Conservation (phyloP, 1,284 basidiomycete genomes). For the Marasmius oreades region DNA sequence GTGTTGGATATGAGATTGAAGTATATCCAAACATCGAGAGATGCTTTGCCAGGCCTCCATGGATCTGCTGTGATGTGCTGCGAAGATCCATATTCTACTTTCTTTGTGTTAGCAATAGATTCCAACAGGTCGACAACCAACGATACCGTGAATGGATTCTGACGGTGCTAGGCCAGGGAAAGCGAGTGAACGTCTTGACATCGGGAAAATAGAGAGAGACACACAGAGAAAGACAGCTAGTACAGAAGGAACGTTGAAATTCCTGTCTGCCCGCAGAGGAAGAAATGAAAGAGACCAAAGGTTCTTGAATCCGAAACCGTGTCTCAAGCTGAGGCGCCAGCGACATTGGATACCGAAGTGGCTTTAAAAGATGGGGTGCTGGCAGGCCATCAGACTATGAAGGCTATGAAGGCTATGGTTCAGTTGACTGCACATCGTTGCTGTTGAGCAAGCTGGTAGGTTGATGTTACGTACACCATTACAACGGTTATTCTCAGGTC, state of each 20-base stretch:
- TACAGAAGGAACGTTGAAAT: background rate
- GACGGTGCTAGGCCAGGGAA: background rate
- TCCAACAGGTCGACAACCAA: no score
- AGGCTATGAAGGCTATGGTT: background rate
- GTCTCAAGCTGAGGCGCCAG: background rate
- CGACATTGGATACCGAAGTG: background rate
- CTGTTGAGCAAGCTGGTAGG: no score
- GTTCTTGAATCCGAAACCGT: background rate
- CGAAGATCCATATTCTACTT: no score
- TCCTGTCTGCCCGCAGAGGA: background rate
- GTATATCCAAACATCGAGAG: slow-evolving; percentile 29
- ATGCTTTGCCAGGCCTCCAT: background rate
- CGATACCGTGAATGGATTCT: no score
- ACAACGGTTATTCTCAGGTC: no score
- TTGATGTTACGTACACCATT: no score
- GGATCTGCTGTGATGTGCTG: background rate
- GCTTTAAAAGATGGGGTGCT: background rate
- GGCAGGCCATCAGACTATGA: background rate
- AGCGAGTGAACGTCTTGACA: slow-evolving; percentile 2
- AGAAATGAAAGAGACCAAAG: no score
- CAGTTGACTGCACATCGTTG: no score
- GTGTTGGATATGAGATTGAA: slow-evolving; percentile 32
- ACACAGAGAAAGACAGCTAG: slow-evolving; percentile 8
- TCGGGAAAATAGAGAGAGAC: slow-evolving; percentile 12
- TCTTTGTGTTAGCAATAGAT: background rate